A percentile compares a stretch with the other conserved stretches of the same genome.
Evolutionary conservation across 352 stramenopile genomes (phyloP).

Genomic region (Phytopythium montanum): DNA sequence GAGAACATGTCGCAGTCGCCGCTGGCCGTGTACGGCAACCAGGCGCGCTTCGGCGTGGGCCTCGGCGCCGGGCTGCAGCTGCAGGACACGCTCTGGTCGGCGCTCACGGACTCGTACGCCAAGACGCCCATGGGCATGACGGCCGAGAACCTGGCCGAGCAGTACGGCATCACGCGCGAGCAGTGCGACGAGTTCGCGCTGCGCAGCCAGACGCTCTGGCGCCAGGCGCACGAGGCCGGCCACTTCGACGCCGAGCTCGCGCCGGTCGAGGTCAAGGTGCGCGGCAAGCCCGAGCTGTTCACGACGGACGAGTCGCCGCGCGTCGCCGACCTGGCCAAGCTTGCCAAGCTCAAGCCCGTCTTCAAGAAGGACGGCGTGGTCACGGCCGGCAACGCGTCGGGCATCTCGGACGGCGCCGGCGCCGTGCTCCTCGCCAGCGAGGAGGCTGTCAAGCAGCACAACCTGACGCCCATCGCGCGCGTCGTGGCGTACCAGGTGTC

Average conservation of each 20-base stretch:
- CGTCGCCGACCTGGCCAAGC: slow-evolving; percentile 74
- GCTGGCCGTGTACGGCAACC: slow-evolving; percentile 89
- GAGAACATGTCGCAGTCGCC: slow-evolving; percentile 97
- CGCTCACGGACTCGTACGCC: slow-evolving; percentile 94
- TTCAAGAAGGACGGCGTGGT: slow-evolving; percentile 98
- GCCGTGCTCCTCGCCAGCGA: slow-evolving; percentile 94
- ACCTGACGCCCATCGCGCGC: slow-evolving; percentile 91
- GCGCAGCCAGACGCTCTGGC: slow-evolving; percentile 93
- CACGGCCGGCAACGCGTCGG: slow-evolving; percentile 95
- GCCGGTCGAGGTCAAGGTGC: slow-evolving; percentile 88
- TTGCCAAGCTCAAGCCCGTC: slow-evolving; percentile 92
- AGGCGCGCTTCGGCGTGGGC: slow-evolving; percentile 90
- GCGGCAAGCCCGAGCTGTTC: slow-evolving; percentile 85
- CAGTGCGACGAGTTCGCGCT: slow-evolving; percentile 95
- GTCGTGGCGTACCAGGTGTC: slow-evolving; percentile 91
- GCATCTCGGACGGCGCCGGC: slow-evolving; percentile 96
- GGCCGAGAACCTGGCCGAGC: slow-evolving; percentile 96
- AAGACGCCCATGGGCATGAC: slow-evolving; percentile 98
- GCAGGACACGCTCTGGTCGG: slow-evolving; percentile 96
- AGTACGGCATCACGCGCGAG: slow-evolving; percentile 93
- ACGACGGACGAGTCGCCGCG: slow-evolving; percentile 77
- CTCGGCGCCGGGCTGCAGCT: slow-evolving; percentile 92
- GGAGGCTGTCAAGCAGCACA: slow-evolving; percentile 90
- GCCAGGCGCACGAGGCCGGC: slow-evolving; percentile 84
- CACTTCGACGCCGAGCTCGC: slow-evolving; percentile 96